A percentile compares a stretch with the other conserved stretches of the same genome.
Conservation (phyloP, 192 early-diverging fungal species). For the Coemansia sp. region DNA sequence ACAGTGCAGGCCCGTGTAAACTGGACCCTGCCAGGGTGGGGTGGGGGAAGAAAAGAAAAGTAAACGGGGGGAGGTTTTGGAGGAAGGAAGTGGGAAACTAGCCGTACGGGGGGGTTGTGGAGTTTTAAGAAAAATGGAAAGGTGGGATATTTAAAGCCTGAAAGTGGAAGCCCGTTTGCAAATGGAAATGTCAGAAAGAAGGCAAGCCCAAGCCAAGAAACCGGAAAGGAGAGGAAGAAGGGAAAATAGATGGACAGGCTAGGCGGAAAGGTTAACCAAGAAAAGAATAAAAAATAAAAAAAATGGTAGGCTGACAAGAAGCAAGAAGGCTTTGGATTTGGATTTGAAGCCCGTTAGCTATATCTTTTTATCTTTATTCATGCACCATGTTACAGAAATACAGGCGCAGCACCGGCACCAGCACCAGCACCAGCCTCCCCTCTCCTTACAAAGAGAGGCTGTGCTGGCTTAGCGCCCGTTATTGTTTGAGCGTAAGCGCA, state of each 20-base stretch:
- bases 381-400: conserved; percentile 1
- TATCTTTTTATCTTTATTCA: background rate
- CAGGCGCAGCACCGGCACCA: background rate
- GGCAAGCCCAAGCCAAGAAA: background rate
- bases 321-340: background rate
- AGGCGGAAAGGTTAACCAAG: no score
- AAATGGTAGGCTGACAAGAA: background rate
- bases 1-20: background rate
- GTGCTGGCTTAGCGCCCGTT: no score
- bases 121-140: background rate
- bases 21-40: no score
- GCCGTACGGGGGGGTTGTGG: background rate
- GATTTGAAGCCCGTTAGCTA: background rate
- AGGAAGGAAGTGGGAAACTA: background rate
- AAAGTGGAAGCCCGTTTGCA: background rate
- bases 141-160: background rate
- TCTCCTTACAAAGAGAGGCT: no score
- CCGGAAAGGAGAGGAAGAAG: background rate
- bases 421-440: background rate
- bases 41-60: background rate
- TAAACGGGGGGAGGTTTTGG: background rate
- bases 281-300: no score
- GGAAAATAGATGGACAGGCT: background rate
- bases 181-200: background rate
- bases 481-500: no score